A percentile compares a stretch with the other conserved stretches of the same genome.
These are phyloP conservation scores for Rubia balearica DNA, from an alignment of 305 asterid genomes.

Conservation along the genomic window DNA sequence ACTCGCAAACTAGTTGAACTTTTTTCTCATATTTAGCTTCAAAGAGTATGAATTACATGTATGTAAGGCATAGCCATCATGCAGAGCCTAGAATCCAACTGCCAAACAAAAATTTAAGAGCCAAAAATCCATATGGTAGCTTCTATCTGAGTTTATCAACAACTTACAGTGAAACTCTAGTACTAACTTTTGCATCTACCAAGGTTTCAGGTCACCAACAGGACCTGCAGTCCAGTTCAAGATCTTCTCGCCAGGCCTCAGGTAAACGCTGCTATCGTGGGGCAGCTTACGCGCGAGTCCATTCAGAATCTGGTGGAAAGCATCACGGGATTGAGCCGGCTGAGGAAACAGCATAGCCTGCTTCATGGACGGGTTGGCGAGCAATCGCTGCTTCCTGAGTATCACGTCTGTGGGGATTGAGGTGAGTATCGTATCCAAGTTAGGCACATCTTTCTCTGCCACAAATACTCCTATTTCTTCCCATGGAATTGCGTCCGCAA, in stretches of 20 bases:
- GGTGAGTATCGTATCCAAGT: slow-evolving; percentile 61
- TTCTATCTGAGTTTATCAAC: slow-evolving; percentile 11
- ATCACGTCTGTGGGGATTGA: slow-evolving; percentile 58
- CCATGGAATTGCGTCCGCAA: slow-evolving; percentile 87
- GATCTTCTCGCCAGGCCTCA: slow-evolving; percentile 45
- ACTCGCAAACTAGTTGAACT: neutral
- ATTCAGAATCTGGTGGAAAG: slow-evolving; percentile 64
- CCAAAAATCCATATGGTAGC: slow-evolving; percentile 22
- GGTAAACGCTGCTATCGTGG: slow-evolving; percentile 33
- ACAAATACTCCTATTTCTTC: slow-evolving; percentile 70
- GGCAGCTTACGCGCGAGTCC: slow-evolving; percentile 71
- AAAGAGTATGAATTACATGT: slow-evolving; percentile 1
- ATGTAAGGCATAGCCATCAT: neutral
- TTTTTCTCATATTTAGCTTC: slow-evolving; percentile 5
- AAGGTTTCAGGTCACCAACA: slow-evolving; percentile 58
- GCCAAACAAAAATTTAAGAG: neutral
- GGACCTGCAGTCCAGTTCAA: slow-evolving; percentile 78
- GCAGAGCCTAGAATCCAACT: neutral
- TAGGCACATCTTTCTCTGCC: slow-evolving; percentile 62
- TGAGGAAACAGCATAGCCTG: slow-evolving; percentile 73
- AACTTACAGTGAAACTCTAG: slow-evolving; percentile 4
- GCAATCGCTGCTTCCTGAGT: slow-evolving; percentile 65
- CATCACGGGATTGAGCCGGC: slow-evolving; percentile 72
- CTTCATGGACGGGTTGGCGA: slow-evolving; percentile 73
- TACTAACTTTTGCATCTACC: slow-evolving; percentile 27